Base-by-base conservation (phyloP, 352 stramenopile genomes). In the Phytophthora hybrid region DNA sequence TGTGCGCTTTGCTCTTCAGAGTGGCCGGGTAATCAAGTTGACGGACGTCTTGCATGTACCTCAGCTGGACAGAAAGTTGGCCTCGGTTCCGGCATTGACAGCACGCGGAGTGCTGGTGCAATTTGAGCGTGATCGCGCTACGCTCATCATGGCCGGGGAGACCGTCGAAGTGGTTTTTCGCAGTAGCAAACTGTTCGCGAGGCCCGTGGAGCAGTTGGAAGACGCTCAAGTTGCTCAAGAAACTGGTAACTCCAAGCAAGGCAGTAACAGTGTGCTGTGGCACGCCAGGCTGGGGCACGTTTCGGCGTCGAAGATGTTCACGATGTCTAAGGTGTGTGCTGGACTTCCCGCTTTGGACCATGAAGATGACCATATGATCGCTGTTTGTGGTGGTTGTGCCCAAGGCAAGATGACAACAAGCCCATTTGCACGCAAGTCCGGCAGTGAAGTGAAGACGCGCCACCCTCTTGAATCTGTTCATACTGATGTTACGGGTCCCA, bases 31-130 rank as follows among this genome's bases (percentile, higher is more conserved):
- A 18, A 55, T 69, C 8, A 76, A 39, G 34, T 23, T 77, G 13
- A 70, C 54, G 21, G 60, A 64, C n/a, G 67, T 76, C 6, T 54
- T 79, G 31, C 62, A 52, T 62, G 73, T 79, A 19, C 73, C 68
- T 5, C 32, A 62, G 21, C 32, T 72, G 21, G 69, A 72, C 37
- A 37, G 69, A 19, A 66, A 63, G 31, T 29, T 76, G 6, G 8
- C 72, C 31, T 61, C 55, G 8, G 19, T 76, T 14, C 21, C 65
- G n/a, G 55, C 46, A 26, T 55, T 72, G 29, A 54, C 56, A 9
- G 44, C 65, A 11, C 54, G 41, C 26, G 54, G 54, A 23, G 65
- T 46, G 13, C 23, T 23, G 19, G 56, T 66, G 18, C 52, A 65
- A 16, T 59, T 72, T 5, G 9, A 59, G 13, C 19, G 39, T 4